Evolutionary conservation across 2,329 filamentous ascomycete species (phyloP).

Genomic region (Cercospora berteroae): DNA sequence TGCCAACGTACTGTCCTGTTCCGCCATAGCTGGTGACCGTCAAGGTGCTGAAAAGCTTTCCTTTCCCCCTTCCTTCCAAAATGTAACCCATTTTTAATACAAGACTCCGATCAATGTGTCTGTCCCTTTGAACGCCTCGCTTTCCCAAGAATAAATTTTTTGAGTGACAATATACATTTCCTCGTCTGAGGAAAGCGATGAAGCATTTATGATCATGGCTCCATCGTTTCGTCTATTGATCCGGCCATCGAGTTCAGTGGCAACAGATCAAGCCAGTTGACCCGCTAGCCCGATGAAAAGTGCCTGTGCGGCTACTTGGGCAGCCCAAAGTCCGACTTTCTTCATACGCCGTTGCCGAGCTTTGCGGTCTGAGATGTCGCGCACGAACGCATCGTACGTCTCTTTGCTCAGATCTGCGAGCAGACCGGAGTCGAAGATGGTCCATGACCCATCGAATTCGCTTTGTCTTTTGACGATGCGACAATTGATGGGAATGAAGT

Average conservation of each 20-base stretch:
- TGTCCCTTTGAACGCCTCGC: conserved; percentile 14
- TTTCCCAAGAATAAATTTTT: neutral
- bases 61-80: neutral
- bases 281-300: conserved; percentile 94
- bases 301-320: conserved; percentile 87
- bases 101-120: neutral
- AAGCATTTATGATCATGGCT: neutral
- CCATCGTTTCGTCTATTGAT: no score
- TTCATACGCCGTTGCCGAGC: conserved; percentile 82
- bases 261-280: conserved; percentile 55
- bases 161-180: neutral
- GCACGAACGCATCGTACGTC: conserved; percentile 91
- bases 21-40: neutral
- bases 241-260: no score
- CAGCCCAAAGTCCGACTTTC: conserved; percentile 94
- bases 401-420: conserved; percentile 93
- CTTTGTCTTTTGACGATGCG: conserved; percentile 83
- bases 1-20: neutral
- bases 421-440: conserved; percentile 85
- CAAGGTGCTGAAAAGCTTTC: neutral
- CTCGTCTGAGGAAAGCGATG: neutral
- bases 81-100: neutral
- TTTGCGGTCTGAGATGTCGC: conserved; percentile 86
- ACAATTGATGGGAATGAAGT: conserved; percentile 93
- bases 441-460: conserved; percentile 96